Conservation (phyloP, 2,329 filamentous ascomycete species). For the Dactylellina haptotyla region DNA sequence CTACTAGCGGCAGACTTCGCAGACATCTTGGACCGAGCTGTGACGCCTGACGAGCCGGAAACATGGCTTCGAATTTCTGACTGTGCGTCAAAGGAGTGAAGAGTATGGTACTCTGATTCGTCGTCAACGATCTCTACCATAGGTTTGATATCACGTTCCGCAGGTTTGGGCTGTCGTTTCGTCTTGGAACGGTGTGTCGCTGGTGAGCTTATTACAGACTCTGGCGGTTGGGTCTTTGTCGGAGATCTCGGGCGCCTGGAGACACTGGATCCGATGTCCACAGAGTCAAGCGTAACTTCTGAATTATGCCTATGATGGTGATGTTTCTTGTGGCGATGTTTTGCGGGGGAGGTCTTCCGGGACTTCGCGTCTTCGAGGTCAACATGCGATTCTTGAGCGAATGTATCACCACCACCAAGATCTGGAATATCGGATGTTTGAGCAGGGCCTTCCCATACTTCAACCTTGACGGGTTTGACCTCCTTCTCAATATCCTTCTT, state of each 20-base stretch:
- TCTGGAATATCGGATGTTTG: slow-evolving; percentile 51
- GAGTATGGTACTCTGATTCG: slow-evolving; percentile 35
- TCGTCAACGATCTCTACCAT: slow-evolving; percentile 20
- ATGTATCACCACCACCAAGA: slow-evolving; percentile 62
- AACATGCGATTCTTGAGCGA: slow-evolving; percentile 54
- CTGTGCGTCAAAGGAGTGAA: slow-evolving; percentile 32
- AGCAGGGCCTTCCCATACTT: slow-evolving; percentile 54
- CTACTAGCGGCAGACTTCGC: slow-evolving; percentile 74
- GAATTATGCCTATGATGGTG: slow-evolving; percentile 53
- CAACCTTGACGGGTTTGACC: slow-evolving; percentile 58
- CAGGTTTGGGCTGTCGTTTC: slow-evolving; percentile 22
- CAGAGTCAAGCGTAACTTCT: slow-evolving; percentile 42
- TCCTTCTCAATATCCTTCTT: slow-evolving; percentile 59
- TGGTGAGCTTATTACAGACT: slow-evolving; percentile 21
- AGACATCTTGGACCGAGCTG: slow-evolving; percentile 62
- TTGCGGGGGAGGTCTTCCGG: slow-evolving; percentile 48
- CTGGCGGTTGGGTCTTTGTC: slow-evolving; percentile 34
- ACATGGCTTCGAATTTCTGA: slow-evolving; percentile 41
- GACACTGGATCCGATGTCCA: slow-evolving; percentile 39
- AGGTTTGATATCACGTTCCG: slow-evolving; percentile 32
- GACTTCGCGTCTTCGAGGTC: slow-evolving; percentile 54
- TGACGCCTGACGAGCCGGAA: slow-evolving; percentile 37
- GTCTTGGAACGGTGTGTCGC: slow-evolving; percentile 39
- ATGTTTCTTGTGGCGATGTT: slow-evolving; percentile 59
- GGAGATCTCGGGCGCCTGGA: slow-evolving; percentile 30